Evolutionary conservation across 2,329 filamentous ascomycete genomes (phyloP), one percentile per base, ranked within the genome.

Genomic region (Colletotrichum sp.): DNA sequence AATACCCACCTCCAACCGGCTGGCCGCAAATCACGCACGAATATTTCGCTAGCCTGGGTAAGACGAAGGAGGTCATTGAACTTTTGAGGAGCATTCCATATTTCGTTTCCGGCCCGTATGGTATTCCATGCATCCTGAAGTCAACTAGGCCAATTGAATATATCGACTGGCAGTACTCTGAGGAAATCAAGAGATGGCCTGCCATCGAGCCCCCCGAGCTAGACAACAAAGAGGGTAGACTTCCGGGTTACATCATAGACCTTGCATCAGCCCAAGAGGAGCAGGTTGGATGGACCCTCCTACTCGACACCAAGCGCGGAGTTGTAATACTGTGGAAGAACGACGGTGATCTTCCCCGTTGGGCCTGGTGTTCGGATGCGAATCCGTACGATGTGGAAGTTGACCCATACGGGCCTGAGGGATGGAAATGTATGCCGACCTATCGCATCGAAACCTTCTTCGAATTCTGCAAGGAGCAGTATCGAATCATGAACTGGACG

Each of bases 311-410:
- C 26, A 59, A 28, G 55, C 55, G 55, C 1, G 55, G 55, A 59
- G 55, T 59, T 26, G 55, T 59, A 1, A 28, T 59, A 16, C 16
- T 59, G 5, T 59, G 55, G 55, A 28, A 59, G 21, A 59, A 59
- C 15, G 55, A 59, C 21, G 55, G 55, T 10, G 0, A 59, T 26
- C 55, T 59, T 59, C 55, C 55, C 26, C 0, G 0, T 15, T 59
- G 55, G 55, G 0, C 55, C 0, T 0, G 21, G n/a, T 0, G 0
- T 26, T 59, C 2, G 13, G 55, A 28, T 26, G 55, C 21, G 7
- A 7, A 59, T 10, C 3, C 1, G 21, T 59, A 59, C 55, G 55
- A 28, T n/a, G 21, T 24, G 26, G 6, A 59, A 0, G 55, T 2
- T 3, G 21, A 59, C 21, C 55, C 0, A 28, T 59, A 59, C 26